Percentiles rank a stretch among this genome's conserved stretches.
These are phyloP conservation scores for Polymyxa betae DNA, from an alignment of 208 protist genomes.

Conservation along the genomic window DNA sequence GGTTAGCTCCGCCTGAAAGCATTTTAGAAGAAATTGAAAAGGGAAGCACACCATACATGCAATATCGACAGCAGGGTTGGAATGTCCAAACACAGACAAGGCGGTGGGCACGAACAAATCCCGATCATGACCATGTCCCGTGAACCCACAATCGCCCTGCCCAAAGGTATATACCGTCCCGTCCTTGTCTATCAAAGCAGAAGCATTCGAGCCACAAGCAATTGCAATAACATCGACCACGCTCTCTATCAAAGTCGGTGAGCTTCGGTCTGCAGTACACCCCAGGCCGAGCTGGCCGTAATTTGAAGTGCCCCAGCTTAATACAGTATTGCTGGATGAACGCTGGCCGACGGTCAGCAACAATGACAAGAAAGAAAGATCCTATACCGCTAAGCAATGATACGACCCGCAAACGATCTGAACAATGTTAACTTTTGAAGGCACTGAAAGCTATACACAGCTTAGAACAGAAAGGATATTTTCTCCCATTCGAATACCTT, in stretches of 20 bases:
- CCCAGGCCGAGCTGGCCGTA: slow-evolving; percentile 35
- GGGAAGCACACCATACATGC: background rate
- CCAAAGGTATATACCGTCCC: background rate
- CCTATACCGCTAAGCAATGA: background rate
- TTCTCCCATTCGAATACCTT: background rate
- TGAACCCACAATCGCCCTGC: slow-evolving; percentile 12
- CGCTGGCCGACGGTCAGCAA: background rate
- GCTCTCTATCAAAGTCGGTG: background rate
- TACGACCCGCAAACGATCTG: slow-evolving; percentile 50
- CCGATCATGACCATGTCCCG: slow-evolving; percentile 29
- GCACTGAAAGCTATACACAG: background rate
- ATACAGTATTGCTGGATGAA: background rate
- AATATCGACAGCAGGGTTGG: background rate
- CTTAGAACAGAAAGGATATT: background rate
- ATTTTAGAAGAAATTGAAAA: background rate
- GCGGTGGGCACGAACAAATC: background rate
- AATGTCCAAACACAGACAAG: background rate
- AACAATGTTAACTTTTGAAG: slow-evolving; percentile 4
- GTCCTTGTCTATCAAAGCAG: background rate
- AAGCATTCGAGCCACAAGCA: background rate
- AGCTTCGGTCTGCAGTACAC: background rate
- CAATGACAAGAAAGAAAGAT: background rate
- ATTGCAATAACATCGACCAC: background rate
- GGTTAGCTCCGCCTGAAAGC: background rate
- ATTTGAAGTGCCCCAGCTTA: background rate